Evolutionary conservation across 2,329 filamentous ascomycete genomes (phyloP), one percentile per base, ranked within the genome.

Genomic region (Colletotrichum eremochloae): DNA sequence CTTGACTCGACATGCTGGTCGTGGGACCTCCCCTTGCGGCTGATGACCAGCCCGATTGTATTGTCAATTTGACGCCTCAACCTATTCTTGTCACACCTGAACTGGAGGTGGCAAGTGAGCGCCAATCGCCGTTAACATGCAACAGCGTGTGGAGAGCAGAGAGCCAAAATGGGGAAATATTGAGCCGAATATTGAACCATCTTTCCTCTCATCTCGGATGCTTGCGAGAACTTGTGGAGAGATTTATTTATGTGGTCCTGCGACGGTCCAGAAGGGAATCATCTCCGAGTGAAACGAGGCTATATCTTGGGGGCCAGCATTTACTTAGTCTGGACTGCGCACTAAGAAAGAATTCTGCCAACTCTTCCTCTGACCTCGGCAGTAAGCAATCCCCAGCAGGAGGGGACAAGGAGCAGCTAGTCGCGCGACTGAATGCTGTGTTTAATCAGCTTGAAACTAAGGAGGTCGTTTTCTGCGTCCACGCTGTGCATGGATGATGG

Each of bases 221-320:
- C 53, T 48, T 20, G 50, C 33, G 55, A 29, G n/a, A 20, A 38
- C 12, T 50, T 68, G 68, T 68, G 68, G 64, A 46, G 64, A 68
- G 52, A 18, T 29, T 48, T 5, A 48, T 24, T 55, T 24, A 31
- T 42, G 65, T 67, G 64, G 64, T 12, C 20, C 65, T 61, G 20
- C 24, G 5, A 14, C 44, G 31, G 31, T 50, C 42, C 24, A 38
- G 68, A 52, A 29, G 48, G 56, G 31, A 66, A 71, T 71, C 64
- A 71, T 71, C 55, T 71, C 68, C 68, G 57, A 53, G 29, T 71
- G 68, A 71, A 71, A 71, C 68, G 58, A 24, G 68, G 44, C 68
- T 53, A 71, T 52, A 63, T 53, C 68, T 68, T 52, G 64, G 57
- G 56, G 42, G 31, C 42, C 58, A 48, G 20, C 36, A 55, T 42